Percentiles rank a stretch among this genome's conserved stretches.
These are phyloP conservation scores for Lasiodiplodia citricola DNA, from an alignment of 2,329 filamentous ascomycete species.

Conservation along the genomic window DNA sequence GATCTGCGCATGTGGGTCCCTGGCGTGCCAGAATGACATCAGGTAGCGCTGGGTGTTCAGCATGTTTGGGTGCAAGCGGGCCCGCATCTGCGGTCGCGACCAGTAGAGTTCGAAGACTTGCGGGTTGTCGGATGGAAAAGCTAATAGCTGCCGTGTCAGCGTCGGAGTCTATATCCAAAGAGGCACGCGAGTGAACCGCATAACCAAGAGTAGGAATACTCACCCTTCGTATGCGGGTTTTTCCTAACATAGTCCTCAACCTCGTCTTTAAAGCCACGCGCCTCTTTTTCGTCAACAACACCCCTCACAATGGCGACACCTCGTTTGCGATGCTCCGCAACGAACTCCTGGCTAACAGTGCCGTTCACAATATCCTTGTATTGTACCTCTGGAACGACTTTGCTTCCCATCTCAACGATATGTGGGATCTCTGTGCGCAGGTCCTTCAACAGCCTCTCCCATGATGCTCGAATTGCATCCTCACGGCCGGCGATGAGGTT, in stretches of 20 bases:
- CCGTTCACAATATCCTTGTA: conserved; percentile 50
- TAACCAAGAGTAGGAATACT: neutral
- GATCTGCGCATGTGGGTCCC: conserved; percentile 49
- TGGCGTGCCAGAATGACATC: conserved; percentile 56
- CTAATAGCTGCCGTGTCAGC: conserved; percentile 33
- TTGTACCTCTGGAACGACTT: conserved; percentile 53
- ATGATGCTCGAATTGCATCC: conserved; percentile 51
- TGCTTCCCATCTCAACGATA: conserved; percentile 50
- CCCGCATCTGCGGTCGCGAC: conserved; percentile 53
- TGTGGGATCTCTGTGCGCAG: conserved; percentile 52
- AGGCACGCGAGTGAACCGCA: conserved; percentile 13
- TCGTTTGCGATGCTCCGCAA: conserved; percentile 62
- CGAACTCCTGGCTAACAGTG: conserved; percentile 61
- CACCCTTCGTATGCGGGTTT: conserved; percentile 52
- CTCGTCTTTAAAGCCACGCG: conserved; percentile 51
- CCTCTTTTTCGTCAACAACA: conserved; percentile 51
- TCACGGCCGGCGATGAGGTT: conserved; percentile 56
- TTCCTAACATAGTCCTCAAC: conserved; percentile 51
- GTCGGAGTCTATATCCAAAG: neutral
- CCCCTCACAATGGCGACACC: conserved; percentile 55
- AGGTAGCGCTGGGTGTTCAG: conserved; percentile 54
- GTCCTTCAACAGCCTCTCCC: conserved; percentile 51
- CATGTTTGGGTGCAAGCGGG: conserved; percentile 53
- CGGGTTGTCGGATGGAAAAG: conserved; percentile 54
- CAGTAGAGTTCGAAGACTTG: conserved; percentile 60